Evolutionary conservation across 768 basidiomycete genomes (phyloP).

Genomic region (Daedaleopsis sinensis): DNA sequence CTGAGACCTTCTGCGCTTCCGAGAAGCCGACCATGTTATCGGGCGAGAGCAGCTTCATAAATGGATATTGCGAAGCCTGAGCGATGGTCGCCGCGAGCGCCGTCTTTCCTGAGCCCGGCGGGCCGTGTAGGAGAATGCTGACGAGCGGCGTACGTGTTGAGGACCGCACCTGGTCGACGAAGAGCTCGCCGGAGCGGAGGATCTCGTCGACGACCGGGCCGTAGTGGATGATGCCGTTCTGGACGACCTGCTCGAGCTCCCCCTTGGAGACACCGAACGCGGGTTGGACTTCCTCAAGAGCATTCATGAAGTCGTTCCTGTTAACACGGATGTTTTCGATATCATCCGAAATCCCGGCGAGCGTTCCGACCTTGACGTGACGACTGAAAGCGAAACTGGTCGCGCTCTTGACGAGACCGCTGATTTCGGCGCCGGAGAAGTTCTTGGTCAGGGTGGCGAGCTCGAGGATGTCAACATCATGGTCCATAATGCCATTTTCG

Average conservation of each 20-base stretch:
- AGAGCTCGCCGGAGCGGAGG: constrained; percentile 80
- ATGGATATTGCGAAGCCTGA: constrained; percentile 90
- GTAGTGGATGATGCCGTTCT: constrained; percentile 96
- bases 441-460: constrained; percentile 90
- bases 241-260: constrained; percentile 89
- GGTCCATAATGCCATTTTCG: constrained; percentile 85
- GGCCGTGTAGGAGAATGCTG: constrained; percentile 86
- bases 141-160: constrained; percentile 92
- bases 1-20: constrained; percentile 89
- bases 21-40: constrained; percentile 96
- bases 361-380: constrained; percentile 96
- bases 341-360: constrained; percentile 96
- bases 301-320: constrained; percentile 82
- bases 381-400: constrained; percentile 98
- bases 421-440: constrained; percentile 96
- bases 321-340: constrained; percentile 92
- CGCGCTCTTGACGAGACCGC: constrained; percentile 95
- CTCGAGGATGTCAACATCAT: constrained; percentile 80
- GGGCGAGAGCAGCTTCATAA: constrained; percentile 96
- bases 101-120: constrained; percentile 91
- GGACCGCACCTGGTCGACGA: constrained; percentile 92
- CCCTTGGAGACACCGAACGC: constrained; percentile 98
- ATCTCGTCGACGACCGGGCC: constrained; percentile 76
- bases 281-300: constrained; percentile 92
- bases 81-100: constrained; percentile 95